Conservation (phyloP, 2,329 filamentous ascomycete genomes). For the Hypoxylon sp. region DNA sequence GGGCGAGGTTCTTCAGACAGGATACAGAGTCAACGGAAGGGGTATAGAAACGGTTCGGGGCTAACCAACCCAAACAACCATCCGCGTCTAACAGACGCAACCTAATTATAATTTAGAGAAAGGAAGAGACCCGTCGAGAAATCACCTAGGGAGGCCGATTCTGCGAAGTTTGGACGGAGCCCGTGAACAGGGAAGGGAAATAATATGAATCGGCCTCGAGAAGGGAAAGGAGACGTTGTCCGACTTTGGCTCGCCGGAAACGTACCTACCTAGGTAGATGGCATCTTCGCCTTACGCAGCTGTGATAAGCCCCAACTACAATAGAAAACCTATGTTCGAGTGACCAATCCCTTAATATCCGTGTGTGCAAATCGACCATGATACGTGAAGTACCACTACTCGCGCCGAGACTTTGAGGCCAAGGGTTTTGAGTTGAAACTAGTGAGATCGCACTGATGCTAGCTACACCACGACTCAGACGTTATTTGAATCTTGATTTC, state of each 20-base stretch:
- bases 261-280: constrained; percentile 20
- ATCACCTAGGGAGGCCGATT: neutral
- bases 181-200: constrained; percentile 16
- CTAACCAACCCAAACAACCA: constrained; percentile 9
- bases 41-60: constrained; percentile 38
- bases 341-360: neutral
- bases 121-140: constrained; percentile 23
- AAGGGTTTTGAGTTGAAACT: neutral
- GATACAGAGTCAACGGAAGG: constrained; percentile 24
- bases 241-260: constrained; percentile 18
- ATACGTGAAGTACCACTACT: neutral
- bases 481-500: constrained; percentile 12
- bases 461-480: neutral
- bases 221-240: constrained; percentile 2
- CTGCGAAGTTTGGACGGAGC: constrained; percentile 9
- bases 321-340: constrained; percentile 33
- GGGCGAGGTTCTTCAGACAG: constrained; percentile 17
- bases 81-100: constrained; percentile 26
- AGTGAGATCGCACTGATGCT: neutral
- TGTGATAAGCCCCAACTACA: constrained; percentile 29
- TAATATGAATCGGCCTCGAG: constrained; percentile 30
- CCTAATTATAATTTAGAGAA: constrained; percentile 39
- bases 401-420: neutral
- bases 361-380: neutral
- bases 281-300: constrained; percentile 23